A percentile compares a stretch with the other conserved stretches of the same genome.
These are phyloP conservation scores for Citrus medica DNA, from an alignment of 345 rosid species.

Conservation along the genomic window DNA sequence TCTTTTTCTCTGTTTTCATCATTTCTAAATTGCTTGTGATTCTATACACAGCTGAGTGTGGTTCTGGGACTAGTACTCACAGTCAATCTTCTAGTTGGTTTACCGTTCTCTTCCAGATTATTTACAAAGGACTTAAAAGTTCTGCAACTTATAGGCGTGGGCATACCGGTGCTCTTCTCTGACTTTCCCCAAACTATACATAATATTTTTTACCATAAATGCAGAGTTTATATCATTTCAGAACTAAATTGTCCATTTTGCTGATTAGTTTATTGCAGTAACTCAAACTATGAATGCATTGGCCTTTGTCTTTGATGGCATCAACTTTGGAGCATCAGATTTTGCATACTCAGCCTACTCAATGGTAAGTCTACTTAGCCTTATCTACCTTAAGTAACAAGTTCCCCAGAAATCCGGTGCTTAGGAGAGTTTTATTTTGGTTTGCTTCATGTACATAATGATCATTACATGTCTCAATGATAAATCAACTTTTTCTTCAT, in stretches of 20 bases:
- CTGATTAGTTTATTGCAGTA: constrained; percentile 45
- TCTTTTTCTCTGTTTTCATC: background rate
- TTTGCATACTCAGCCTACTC: constrained; percentile 62
- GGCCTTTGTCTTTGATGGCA: constrained; percentile 67
- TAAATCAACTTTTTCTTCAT: background rate
- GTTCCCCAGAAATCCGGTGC: background rate
- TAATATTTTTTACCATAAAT: background rate
- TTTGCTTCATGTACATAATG: background rate
- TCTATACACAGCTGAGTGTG: constrained; percentile 40
- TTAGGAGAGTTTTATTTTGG: background rate
- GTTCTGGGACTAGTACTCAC: constrained; percentile 47
- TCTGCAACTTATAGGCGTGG: constrained; percentile 38
- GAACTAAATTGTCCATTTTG: constrained; percentile 3
- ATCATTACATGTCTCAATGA: background rate
- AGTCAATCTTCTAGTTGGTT: constrained; percentile 26
- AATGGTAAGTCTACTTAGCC: constrained; percentile 36
- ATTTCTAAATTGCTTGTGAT: background rate
- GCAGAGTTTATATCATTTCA: background rate
- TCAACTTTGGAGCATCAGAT: constrained; percentile 68
- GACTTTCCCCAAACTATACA: background rate
- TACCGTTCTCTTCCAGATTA: constrained; percentile 37
- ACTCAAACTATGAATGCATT: constrained; percentile 68
- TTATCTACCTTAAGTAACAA: background rate
- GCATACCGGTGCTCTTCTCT: constrained; percentile 43
- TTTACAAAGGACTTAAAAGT: constrained; percentile 42